These are phyloP conservation scores for Chaetomiaceae sp. DNA, from an alignment of 2,329 filamentous ascomycete species.

Conservation along the genomic window DNA sequence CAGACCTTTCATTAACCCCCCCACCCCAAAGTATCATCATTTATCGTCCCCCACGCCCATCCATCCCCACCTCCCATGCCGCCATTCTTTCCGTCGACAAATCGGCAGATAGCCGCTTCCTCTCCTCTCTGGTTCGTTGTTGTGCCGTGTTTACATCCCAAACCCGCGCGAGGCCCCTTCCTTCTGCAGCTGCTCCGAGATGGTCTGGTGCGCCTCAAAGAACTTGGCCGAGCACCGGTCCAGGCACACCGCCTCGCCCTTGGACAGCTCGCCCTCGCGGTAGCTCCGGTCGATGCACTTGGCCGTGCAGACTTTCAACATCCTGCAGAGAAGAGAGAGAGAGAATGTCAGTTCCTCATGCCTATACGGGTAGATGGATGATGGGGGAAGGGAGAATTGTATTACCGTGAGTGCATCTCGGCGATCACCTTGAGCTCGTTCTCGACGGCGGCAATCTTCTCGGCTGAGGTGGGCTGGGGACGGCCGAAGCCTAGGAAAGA, in stretches of 20 bases:
- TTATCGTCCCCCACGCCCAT: not conserved
- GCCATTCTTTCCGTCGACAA: too few species aligned
- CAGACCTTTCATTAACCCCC: too few species aligned
- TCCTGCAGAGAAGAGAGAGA: constrained; percentile 43
- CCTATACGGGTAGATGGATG: not conserved
- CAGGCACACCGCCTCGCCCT: constrained; percentile 96
- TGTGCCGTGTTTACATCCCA: constrained; percentile 27
- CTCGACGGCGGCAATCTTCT: constrained; percentile 96
- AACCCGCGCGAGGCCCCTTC: constrained; percentile 67
- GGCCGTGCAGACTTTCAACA: constrained; percentile 82
- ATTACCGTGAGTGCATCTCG: constrained; percentile 95
- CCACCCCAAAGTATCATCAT: too few species aligned
- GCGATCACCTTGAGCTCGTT: constrained; percentile 96
- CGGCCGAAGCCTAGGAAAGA: constrained; percentile 42
- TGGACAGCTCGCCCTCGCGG: constrained; percentile 95
- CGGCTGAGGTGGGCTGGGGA: constrained; percentile 85
- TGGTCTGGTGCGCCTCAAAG: constrained; percentile 97
- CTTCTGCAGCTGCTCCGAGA: constrained; percentile 92
- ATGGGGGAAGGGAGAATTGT: not conserved
- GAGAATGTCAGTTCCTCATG: not conserved
- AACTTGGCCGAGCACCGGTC: constrained; percentile 98
- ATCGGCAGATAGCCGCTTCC: too few species aligned
- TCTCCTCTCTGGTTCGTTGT: too few species aligned
- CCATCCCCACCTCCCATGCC: too few species aligned
- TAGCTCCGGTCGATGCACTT: constrained; percentile 94